phyloP scores from a whole-genome alignment of 352 stramenopile genomes.

The Globisporangium alternatum region DNA sequence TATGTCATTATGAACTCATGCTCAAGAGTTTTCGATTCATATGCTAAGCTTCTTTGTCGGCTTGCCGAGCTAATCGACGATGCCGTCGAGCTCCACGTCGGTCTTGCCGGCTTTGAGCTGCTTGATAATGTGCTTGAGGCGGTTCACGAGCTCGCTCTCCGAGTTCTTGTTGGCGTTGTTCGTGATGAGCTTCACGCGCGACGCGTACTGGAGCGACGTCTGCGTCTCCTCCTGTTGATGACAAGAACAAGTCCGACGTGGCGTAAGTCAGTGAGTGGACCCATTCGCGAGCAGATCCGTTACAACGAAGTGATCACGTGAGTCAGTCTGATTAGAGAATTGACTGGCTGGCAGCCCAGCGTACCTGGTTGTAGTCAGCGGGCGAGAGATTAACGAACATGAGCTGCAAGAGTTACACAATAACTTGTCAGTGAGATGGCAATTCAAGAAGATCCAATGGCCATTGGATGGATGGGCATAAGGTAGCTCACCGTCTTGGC shows the following conservation, averaged over 20 bases:
- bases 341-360: slow-evolving; percentile 7
- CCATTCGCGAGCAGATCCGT: slow-evolving; percentile 3
- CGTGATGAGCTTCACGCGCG: slow-evolving; percentile 86
- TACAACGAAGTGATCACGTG: not conserved
- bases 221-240: slow-evolving; percentile 68
- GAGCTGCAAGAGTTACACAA: slow-evolving; percentile 31
- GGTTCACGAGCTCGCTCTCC: slow-evolving; percentile 80
- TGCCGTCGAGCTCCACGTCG: slow-evolving; percentile 67
- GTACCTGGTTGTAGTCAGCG: slow-evolving; percentile 86
- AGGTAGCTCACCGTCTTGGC: slow-evolving; percentile 78
- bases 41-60: not conserved
- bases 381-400: slow-evolving; percentile 91
- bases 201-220: slow-evolving; percentile 80
- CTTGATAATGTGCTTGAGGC: slow-evolving; percentile 82
- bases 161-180: slow-evolving; percentile 87
- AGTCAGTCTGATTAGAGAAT: not conserved
- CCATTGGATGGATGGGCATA: not conserved
- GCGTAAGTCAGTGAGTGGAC: slow-evolving; percentile 12
- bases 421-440: not conserved
- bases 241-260: not conserved
- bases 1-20: not conserved
- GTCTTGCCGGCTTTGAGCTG: slow-evolving; percentile 62
- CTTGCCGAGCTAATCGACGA: slow-evolving; percentile 35
- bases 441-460: not conserved
- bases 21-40: not conserved